Percentiles rank a stretch among this genome's conserved stretches.
Evolutionary conservation across 176 grass and related monocot species (phyloP).

Genomic region (Puccinellia tenuiflora): DNA sequence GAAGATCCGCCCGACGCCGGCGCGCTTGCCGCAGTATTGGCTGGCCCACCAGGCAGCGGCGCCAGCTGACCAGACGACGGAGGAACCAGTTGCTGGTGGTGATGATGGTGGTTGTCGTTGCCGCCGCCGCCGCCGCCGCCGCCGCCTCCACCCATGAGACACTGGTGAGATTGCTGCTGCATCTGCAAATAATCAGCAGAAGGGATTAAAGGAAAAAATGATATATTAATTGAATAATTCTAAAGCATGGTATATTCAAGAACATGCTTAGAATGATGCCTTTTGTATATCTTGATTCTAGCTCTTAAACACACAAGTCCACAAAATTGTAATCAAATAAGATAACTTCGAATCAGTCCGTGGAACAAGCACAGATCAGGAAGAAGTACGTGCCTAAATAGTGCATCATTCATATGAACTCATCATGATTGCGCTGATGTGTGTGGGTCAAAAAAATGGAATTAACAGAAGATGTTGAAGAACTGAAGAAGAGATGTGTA

Average conservation of each 20-base stretch:
- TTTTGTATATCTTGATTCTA: not conserved
- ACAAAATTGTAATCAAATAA: slow-evolving; percentile 24
- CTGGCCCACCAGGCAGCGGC: not conserved
- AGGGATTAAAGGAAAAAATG: slow-evolving; percentile 5
- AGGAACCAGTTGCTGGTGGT: slow-evolving; percentile 33
- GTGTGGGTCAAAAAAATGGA: not conserved
- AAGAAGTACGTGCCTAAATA: not conserved
- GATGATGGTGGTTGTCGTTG: not conserved
- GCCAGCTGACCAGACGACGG: slow-evolving; percentile 21
- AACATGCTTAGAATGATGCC: slow-evolving; percentile 26
- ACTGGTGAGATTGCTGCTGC: slow-evolving; percentile 65
- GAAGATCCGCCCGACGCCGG: not conserved
- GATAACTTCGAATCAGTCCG: not conserved
- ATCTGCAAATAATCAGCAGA: slow-evolving; percentile 18
- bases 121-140: slow-evolving; percentile 16
- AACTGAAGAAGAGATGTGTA: not conserved
- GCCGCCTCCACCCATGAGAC: slow-evolving; percentile 20
- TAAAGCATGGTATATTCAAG: slow-evolving; percentile 74
- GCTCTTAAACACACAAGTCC: not conserved
- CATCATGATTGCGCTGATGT: not conserved
- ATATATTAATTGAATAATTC: not conserved
- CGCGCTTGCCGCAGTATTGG: slow-evolving; percentile 13
- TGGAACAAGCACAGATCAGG: not conserved
- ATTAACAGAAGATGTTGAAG: not conserved
- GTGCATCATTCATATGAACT: not conserved